Evolutionary conservation across 345 rosid species (phyloP), one percentile per base, ranked within the genome.

Genomic region (Gossypium herbaceum): DNA sequence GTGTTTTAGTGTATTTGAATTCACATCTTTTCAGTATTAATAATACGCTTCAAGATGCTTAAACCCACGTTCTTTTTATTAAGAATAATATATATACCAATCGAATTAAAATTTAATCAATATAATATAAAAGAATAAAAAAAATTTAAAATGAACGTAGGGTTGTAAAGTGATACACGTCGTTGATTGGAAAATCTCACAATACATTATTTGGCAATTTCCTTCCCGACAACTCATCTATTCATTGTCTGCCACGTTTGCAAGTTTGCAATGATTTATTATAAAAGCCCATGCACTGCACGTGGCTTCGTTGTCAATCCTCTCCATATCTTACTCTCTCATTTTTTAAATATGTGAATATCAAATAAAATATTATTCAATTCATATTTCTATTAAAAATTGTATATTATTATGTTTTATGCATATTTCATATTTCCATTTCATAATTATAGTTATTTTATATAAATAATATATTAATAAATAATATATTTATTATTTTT

Each of bases 251-350:
- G 10, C 39, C 79, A 74, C 74, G 78, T 77, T 61, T 78, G 47
- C 71, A 11, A 20, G 78, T 74, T 15, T 78, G 59, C 71, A 11
- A 20, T 74, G 55, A 62, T 27, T 12, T 4, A 73, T 41, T 69
- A 45, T 22, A 10, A 44, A 9, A 15, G 25, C 25, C 2, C 61
- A 20, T 25, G 67, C 15, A 27, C 58, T 61, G 20, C 85, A 72
- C 77, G 81, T 79, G 85, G 83, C 66, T 76, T 72, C 47, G 77
- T 10, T 79, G 85, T 82, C 79, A 66, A 17, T 56, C 12, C 68
- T 61, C 20, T 56, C 9, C 0, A n/a, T 2, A n/a, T n/a, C 9
- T 45, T n/a, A 5, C 39, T 29, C 34, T 29, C 6, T 34, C 34
- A 5, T 5, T 29, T 4, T 29, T 4, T 4, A 29, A 29, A 29